These are phyloP conservation scores for Diaporthe destruens DNA, from an alignment of 2,329 filamentous ascomycete genomes.

Conservation along the genomic window DNA sequence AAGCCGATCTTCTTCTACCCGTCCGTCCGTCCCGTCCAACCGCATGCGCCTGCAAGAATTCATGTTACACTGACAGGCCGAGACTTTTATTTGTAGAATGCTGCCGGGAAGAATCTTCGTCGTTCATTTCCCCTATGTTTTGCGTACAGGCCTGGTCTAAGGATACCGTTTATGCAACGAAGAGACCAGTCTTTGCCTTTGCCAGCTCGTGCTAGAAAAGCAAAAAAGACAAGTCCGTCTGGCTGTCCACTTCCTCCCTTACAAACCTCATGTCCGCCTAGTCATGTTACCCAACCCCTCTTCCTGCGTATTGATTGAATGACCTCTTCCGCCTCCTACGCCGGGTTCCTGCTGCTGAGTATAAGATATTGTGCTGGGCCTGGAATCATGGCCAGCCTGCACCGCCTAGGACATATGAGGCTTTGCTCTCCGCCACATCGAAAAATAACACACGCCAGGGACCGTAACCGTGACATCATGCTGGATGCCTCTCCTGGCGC, in stretches of 20 bases:
- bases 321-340: slow-evolving; percentile 34
- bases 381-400: slow-evolving; percentile 1
- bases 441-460: slow-evolving; percentile 4
- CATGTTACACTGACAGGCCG: background rate
- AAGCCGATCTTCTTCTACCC: background rate
- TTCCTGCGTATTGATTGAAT: slow-evolving; percentile 25
- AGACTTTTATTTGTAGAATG: background rate
- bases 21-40: background rate
- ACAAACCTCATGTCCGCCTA: slow-evolving; percentile 10
- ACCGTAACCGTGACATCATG: slow-evolving; percentile 37
- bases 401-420: slow-evolving; percentile 13
- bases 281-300: slow-evolving; percentile 29
- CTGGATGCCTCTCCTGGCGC: background rate
- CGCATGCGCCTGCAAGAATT: background rate
- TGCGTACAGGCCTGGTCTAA: slow-evolving; percentile 38
- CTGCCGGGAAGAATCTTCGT: slow-evolving; percentile 1
- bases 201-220: slow-evolving; percentile 31
- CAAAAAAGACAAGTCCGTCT: background rate
- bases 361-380: slow-evolving; percentile 30
- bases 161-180: slow-evolving; percentile 42
- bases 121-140: slow-evolving; percentile 24
- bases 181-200: slow-evolving; percentile 36
- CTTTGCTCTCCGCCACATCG: slow-evolving; percentile 4
- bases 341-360: slow-evolving; percentile 39
- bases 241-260: slow-evolving; percentile 1